Conservation (phyloP, 257 asterid genomes). For the Solanum pennellii region DNA sequence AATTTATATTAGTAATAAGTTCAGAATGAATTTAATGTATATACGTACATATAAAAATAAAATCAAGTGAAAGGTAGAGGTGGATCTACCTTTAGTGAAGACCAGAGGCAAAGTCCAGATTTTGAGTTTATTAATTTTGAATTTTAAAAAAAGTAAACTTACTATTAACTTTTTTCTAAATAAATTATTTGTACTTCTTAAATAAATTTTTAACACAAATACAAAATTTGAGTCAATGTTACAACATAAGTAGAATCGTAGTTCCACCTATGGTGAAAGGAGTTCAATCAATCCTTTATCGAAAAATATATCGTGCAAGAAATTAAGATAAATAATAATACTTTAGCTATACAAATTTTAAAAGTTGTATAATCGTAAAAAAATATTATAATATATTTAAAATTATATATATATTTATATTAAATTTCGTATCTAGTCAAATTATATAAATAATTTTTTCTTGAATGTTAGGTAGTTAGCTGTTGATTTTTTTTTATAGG, state of each 20-base stretch:
- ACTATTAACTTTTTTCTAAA: not conserved
- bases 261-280: not conserved
- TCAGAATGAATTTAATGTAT: not conserved
- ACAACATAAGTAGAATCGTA: not conserved
- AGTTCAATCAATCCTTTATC: not conserved
- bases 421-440: too few relatives aligned
- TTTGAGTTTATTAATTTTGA: not conserved
- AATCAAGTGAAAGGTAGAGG: not conserved
- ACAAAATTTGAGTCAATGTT: not conserved
- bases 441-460: too few relatives aligned
- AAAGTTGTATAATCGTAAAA: not conserved
- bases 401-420: too few relatives aligned
- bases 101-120: not conserved
- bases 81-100: not conserved
- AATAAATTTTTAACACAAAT: not conserved
- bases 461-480: not conserved
- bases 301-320: not conserved
- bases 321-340: not conserved
- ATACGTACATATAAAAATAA: not conserved
- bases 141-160: not conserved
- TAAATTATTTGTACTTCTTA: not conserved
- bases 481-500: not conserved
- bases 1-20: not conserved
- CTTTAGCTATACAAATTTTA: not conserved
- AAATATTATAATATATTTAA: too few relatives aligned